These are phyloP conservation scores for Ceratocystis eucalypticola DNA, from an alignment of 2,329 filamentous ascomycete species.

Conservation along the genomic window DNA sequence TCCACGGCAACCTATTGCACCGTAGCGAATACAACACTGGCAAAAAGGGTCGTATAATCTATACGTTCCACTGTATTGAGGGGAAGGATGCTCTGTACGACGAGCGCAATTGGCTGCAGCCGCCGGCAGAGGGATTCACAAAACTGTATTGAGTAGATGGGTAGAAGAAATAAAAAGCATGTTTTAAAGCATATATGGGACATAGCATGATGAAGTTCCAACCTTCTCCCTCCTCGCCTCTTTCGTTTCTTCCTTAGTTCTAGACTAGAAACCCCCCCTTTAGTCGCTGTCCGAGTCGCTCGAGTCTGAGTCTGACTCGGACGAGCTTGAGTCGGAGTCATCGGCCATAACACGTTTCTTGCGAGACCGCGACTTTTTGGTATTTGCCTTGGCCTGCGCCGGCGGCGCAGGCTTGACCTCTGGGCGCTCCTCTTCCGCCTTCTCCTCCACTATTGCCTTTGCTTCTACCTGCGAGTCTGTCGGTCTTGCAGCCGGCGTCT, in stretches of 20 bases:
- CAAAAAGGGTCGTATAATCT: constrained; percentile 77
- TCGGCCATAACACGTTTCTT: constrained; percentile 21
- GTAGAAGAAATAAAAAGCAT: neutral
- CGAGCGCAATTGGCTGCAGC: constrained; percentile 83
- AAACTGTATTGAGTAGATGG: constrained; percentile 34
- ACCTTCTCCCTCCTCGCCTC: neutral
- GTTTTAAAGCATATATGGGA: constrained; percentile 5
- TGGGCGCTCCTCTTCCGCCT: constrained; percentile 18
- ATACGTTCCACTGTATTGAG: constrained; percentile 96
- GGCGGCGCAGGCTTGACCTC: constrained; percentile 12
- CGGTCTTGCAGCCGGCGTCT: constrained; percentile 4
- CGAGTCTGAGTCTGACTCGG: constrained; percentile 24
- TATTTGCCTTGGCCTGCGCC: constrained; percentile 23
- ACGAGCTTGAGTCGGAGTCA: constrained; percentile 26
- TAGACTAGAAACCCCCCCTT: neutral
- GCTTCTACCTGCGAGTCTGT: constrained; percentile 13
- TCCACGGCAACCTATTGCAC: constrained; percentile 90
- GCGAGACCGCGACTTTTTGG: constrained; percentile 28
- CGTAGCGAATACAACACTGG: constrained; percentile 92
- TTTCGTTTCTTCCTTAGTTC: too few relatives aligned
- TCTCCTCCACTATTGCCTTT: constrained; percentile 7
- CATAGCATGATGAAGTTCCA: neutral
- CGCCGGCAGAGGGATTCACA: constrained; percentile 66
- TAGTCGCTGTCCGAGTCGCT: constrained; percentile 23
- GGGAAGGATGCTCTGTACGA: constrained; percentile 63